Conservation (phyloP, 192 early-diverging fungal genomes). For the Pilobolus umbonatus region DNA sequence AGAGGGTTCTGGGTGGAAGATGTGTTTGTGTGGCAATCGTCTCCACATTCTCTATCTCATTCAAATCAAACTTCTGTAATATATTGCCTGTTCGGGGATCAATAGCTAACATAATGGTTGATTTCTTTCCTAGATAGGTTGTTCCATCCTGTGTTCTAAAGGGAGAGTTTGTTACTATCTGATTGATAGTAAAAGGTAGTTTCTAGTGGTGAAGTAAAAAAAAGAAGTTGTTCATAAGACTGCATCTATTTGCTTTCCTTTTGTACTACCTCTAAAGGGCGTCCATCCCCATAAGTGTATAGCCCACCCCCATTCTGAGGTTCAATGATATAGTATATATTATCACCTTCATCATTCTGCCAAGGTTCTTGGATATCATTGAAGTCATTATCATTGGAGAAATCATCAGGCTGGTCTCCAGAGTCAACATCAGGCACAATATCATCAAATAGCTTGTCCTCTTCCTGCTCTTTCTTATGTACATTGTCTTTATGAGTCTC, state of each 20-base stretch:
- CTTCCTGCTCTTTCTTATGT: not conserved
- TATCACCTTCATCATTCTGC: conserved; percentile 8
- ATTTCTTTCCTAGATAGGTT: conserved; percentile 65
- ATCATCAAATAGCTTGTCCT: not conserved
- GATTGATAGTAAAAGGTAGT: conserved; percentile 65
- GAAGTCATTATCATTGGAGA: not conserved
- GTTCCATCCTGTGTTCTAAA: conserved; percentile 47
- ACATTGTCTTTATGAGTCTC: conserved; percentile 16
- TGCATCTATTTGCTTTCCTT: not conserved
- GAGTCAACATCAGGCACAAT: not conserved
- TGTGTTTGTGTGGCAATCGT: conserved; percentile 18
- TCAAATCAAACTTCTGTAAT: conserved; percentile 51
- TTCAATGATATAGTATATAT: conserved; percentile 69
- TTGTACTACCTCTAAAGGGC: conserved; percentile 51
- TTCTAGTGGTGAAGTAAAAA: conserved; percentile 33
- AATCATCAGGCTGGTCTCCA: conserved; percentile 14
- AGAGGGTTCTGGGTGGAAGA: conserved; percentile 34
- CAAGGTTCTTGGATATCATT: not conserved
- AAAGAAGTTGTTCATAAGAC: too few relatives aligned
- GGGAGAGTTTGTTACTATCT: conserved; percentile 59
- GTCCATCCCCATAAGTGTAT: conserved; percentile 51
- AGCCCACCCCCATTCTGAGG: conserved; percentile 64
- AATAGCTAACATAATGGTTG: conserved; percentile 61
- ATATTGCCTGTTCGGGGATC: conserved; percentile 64
- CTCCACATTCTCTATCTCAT: conserved; percentile 20